Base-by-base conservation (phyloP, 2,329 filamentous ascomycete genomes). In the Colletotrichum sansevieriae region DNA sequence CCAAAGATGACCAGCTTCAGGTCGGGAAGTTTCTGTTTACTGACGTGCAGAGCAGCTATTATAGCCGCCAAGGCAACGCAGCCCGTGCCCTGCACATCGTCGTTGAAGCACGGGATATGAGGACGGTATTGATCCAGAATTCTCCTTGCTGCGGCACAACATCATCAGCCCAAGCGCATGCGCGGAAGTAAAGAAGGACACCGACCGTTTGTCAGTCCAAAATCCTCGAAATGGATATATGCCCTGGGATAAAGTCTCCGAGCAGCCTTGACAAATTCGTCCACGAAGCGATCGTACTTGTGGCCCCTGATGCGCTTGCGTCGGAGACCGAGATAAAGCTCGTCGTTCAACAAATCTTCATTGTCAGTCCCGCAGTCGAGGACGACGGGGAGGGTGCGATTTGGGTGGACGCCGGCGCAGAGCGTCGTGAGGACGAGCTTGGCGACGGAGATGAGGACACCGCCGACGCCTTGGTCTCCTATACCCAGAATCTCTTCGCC, bases 171-270 rank as follows among this genome's bases (percentile, higher is more conserved):
- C 4, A 6, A 1, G 63, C 63, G 65, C 11, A 29, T 8, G 13
- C 4, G 5, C 3, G 18, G 5, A n/a, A 49, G 7, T 8, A 6
- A 49, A 51, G n/a, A 1, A 3, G 12, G 12, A 2, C 3, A 70
- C 79, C 71, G 70, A 86, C 87, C 88, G 74, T 97, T 97, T 1
- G 79, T 78, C 0, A 97, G 80, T 0, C 93, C 94, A 80, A 97
- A 97, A 75, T 97, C 94, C 74, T 97, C 93, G 74, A 97, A 97
- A 75, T 97, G 94, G 20, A 97, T 91, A 73, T 95, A 95, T 0
- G 94, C 93, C 52, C 86, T 89, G 0, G 94, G 94, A 70, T 91
- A 97, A 2, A 89, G 83, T 73, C 91, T 88, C 51, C 89, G 83
- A 0, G 91, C 91, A 0, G 88, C 84, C 59, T 84, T 81, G 9